Evolutionary conservation across 768 basidiomycete genomes (phyloP).

Genomic region (Lactarius hengduanensis): DNA sequence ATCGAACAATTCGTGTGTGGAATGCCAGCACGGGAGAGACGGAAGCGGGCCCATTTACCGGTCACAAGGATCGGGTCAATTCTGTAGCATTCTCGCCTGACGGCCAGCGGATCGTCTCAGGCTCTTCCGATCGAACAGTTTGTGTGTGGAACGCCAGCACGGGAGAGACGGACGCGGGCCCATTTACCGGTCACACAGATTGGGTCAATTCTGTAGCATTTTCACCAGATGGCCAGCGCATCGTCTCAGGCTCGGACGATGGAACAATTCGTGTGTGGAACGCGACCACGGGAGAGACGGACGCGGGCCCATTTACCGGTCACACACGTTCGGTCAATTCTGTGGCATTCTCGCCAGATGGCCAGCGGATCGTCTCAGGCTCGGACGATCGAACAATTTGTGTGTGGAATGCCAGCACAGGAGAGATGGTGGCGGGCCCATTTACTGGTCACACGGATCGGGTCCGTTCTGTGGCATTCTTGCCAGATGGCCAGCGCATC

Average conservation of each 20-base stretch:
- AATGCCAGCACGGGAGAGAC: not conserved
- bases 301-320: too few species aligned
- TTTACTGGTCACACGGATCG: too few species aligned
- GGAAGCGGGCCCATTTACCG: not conserved
- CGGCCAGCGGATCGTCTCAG: not conserved
- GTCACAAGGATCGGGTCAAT: not conserved
- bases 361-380: too few species aligned
- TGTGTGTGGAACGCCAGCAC: not conserved
- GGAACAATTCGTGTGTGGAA: not conserved
- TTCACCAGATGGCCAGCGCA: not conserved
- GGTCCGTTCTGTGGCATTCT: not conserved
- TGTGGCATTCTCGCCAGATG: too few species aligned
- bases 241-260: not conserved
- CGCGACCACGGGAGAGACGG: not conserved
- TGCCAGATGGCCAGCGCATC: not conserved
- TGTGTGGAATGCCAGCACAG: too few species aligned
- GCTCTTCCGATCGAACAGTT: not conserved
- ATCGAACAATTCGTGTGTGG: not conserved
- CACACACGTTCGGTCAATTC: too few species aligned
- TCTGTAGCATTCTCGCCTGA: slow-evolving; percentile 11
- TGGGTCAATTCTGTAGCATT: not conserved
- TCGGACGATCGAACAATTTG: too few species aligned
- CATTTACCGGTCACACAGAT: too few species aligned
- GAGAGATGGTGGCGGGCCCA: too few species aligned
- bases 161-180: not conserved